phyloP scores from a whole-genome alignment of 495 filamentous ascomycete genomes.

The Penicillium salamii region DNA sequence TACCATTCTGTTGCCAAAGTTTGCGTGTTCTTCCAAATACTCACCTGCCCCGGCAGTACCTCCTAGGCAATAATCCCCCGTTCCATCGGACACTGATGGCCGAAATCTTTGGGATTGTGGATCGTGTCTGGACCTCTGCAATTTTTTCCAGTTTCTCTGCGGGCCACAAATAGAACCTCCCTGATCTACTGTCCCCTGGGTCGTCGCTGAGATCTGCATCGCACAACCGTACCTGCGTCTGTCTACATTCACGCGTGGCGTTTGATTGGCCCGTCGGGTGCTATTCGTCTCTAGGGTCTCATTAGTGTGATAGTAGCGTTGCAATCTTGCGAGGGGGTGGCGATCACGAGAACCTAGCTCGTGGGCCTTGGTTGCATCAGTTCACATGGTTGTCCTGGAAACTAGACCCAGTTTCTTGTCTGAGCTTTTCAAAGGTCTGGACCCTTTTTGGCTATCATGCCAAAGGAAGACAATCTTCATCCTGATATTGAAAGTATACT shows the following conservation, averaged over 20 bases:
- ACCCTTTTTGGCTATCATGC: too few species aligned
- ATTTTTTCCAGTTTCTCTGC: not conserved
- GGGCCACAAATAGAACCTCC: constrained; percentile 2
- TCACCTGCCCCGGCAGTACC: not conserved
- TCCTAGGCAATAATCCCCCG: not conserved
- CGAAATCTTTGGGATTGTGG: not conserved
- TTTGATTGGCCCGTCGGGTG: not conserved
- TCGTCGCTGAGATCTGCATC: not conserved
- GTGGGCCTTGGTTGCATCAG: not conserved
- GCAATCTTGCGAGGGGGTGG: not conserved
- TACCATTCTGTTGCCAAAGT: not conserved
- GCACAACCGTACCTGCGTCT: not conserved
- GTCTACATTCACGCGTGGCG: not conserved
- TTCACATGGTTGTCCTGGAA: not conserved
- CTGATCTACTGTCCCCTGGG: not conserved
- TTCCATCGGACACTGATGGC: constrained; percentile 1
- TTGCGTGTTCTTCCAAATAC: not conserved
- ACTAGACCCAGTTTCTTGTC: not conserved
- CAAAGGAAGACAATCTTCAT: too few species aligned
- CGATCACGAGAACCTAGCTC: not conserved
- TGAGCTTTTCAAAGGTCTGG: too few species aligned
- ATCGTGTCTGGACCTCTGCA: not conserved
- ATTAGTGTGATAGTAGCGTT: not conserved
- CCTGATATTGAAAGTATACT: too few species aligned
- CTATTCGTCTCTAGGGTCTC: not conserved